Percentiles rank a stretch among this genome's conserved stretches.
Conservation (phyloP, 352 stramenopile genomes). For the Globisporangium paroecandrum region DNA sequence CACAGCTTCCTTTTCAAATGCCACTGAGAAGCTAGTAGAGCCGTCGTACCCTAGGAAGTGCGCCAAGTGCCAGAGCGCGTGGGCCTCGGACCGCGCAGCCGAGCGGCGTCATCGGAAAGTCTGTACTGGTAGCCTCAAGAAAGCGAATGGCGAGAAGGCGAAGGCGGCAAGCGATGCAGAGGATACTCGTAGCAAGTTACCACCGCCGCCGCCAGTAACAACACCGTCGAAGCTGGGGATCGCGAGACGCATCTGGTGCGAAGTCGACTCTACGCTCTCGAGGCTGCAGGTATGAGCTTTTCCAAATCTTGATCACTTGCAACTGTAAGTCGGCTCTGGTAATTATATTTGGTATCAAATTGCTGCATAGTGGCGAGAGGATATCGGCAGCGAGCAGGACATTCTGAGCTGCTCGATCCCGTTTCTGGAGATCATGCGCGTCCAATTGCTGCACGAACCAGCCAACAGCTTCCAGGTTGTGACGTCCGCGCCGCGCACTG, state of each 20-base stretch:
- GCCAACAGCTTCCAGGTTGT: constrained; percentile 37
- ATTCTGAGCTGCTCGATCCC: constrained; percentile 16
- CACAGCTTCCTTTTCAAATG: not conserved
- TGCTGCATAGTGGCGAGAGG: constrained; percentile 29
- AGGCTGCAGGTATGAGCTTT: constrained; percentile 25
- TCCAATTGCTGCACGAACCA: constrained; percentile 22
- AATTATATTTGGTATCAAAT: not conserved
- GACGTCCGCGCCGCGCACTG: constrained; percentile 25
- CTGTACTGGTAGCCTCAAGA: constrained; percentile 10
- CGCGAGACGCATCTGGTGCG: constrained; percentile 50
- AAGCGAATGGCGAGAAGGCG: not conserved
- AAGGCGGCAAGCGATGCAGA: constrained; percentile 4
- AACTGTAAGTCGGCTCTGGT: not conserved
- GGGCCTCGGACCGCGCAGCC: constrained; percentile 30
- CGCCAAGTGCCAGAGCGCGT: constrained; percentile 24
- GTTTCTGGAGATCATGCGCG: constrained; percentile 32
- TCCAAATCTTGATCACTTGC: not conserved
- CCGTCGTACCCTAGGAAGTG: constrained; percentile 34
- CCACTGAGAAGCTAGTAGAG: not conserved
- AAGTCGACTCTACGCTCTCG: constrained; percentile 43
- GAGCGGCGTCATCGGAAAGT: constrained; percentile 24
- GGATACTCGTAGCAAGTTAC: not conserved
- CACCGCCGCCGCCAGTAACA: not conserved
- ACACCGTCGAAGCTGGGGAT: constrained; percentile 20
- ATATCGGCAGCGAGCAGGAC: constrained; percentile 18